Percentiles rank a stretch among this genome's conserved stretches.
Evolutionary conservation across 2,329 filamentous ascomycete species (phyloP).

Genomic region (Phaeosphaeriaceae sp.): DNA sequence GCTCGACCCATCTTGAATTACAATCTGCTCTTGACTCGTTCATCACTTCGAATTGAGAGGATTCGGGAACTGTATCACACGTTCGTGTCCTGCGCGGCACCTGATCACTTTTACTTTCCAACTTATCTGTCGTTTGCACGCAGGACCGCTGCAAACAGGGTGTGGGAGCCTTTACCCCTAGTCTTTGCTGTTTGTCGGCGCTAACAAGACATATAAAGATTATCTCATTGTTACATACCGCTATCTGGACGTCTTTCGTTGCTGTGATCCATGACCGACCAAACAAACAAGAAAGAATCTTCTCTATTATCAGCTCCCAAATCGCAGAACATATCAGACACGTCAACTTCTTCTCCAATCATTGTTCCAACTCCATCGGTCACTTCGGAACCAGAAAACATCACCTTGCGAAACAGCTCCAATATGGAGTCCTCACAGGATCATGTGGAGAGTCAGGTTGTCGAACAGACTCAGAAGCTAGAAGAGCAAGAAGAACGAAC

Average conservation of each 20-base stretch:
- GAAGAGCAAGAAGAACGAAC: conserved; percentile 12
- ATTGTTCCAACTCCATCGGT: conserved; percentile 34
- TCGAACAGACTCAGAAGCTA: conserved; percentile 10
- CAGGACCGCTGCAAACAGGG: neutral
- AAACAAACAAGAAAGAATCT: conserved; percentile 16
- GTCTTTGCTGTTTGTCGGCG: neutral
- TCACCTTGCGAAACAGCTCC: conserved; percentile 18
- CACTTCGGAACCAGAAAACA: conserved; percentile 25
- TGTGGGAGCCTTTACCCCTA: neutral
- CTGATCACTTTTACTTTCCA: neutral
- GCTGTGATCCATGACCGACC: conserved; percentile 28
- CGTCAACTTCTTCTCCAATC: conserved; percentile 31
- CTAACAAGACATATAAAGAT: neutral
- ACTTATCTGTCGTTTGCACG: neutral
- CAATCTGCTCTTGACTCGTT: too few species aligned
- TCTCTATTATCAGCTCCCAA: conserved; percentile 10
- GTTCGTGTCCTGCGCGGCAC: neutral
- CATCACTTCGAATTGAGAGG: neutral
- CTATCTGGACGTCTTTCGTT: neutral
- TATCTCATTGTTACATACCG: neutral
- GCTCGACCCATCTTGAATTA: neutral
- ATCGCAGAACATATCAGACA: conserved; percentile 27
- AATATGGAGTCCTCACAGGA: conserved; percentile 25
- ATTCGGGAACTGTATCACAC: neutral
- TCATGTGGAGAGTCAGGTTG: conserved; percentile 12